phyloP scores from a whole-genome alignment of 371 early-diverging fungal genomes.

The Rozella allomycis region DNA sequence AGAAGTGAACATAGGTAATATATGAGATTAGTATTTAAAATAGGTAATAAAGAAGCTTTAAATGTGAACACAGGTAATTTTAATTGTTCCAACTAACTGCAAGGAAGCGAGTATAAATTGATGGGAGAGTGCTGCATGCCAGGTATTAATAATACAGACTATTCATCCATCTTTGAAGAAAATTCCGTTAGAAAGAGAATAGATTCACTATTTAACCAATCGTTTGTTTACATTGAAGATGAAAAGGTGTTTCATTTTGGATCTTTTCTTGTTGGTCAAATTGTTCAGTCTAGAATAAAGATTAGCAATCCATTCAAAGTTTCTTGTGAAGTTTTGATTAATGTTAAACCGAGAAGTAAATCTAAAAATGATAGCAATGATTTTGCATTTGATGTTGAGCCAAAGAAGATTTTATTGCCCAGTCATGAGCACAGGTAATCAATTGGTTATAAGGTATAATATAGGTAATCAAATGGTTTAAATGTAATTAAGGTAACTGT shows the following conservation, averaged over 20 bases:
- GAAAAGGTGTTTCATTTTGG: constrained; percentile 30
- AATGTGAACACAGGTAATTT: too few relatives aligned
- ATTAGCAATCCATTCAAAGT: constrained; percentile 32
- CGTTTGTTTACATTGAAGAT: constrained; percentile 26
- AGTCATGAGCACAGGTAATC: constrained; percentile 27
- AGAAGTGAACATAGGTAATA: too few relatives aligned
- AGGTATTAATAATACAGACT: constrained; percentile 27
- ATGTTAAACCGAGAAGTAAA: constrained; percentile 17
- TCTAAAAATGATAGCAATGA: constrained; percentile 20
- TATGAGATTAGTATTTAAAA: too few relatives aligned
- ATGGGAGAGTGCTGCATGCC: constrained; percentile 30
- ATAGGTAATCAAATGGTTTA: too few relatives aligned
- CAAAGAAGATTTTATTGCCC: constrained; percentile 21
- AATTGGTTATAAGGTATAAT: too few relatives aligned
- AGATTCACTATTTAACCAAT: constrained; percentile 16
- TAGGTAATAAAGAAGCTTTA: too few relatives aligned
- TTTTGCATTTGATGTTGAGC: constrained; percentile 30
- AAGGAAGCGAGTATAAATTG: constrained; percentile 26
- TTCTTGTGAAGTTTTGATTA: constrained; percentile 17
- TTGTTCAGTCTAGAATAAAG: constrained; percentile 23
- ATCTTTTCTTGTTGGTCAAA: constrained; percentile 22
- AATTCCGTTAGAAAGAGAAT: constrained; percentile 25
- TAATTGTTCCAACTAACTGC: too few relatives aligned
- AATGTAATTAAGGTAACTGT: too few relatives aligned
- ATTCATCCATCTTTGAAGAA: constrained; percentile 29